A percentile compares a stretch with the other conserved stretches of the same genome.
Evolutionary conservation across 768 basidiomycete genomes (phyloP).

Genomic region (Leccinum disarticulatum): DNA sequence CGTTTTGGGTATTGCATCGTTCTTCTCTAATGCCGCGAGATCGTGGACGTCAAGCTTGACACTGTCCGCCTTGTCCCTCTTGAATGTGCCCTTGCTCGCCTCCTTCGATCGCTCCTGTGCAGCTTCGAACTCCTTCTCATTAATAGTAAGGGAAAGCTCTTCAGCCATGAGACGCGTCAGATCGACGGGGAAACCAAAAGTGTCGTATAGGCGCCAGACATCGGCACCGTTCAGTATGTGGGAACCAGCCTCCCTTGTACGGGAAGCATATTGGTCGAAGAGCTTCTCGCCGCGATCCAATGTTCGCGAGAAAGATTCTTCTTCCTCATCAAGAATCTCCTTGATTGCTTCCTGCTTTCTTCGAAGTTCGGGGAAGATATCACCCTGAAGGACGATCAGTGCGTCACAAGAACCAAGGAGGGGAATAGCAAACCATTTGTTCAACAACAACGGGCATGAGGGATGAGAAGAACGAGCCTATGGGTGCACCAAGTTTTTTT

Average conservation of each 20-base stretch:
- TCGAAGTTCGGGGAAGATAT: constrained; percentile 89
- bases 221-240: constrained; percentile 84
- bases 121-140: constrained; percentile 84
- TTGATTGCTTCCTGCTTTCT: constrained; percentile 81
- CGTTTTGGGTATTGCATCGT: constrained; percentile 79
- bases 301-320: constrained; percentile 96
- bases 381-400: constrained; percentile 52
- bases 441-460: constrained; percentile 88
- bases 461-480: constrained; percentile 94
- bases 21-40: constrained; percentile 80
- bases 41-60: constrained; percentile 97
- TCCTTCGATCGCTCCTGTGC: constrained; percentile 89
- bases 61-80: constrained; percentile 62
- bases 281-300: constrained; percentile 95
- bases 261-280: constrained; percentile 82
- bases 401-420: neutral
- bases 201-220: constrained; percentile 97
- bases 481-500: constrained; percentile 90
- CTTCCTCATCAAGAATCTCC: constrained; percentile 96
- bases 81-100: constrained; percentile 82
- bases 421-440: constrained; percentile 63
- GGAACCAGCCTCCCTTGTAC: constrained; percentile 59
- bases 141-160: constrained; percentile 80
- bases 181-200: constrained; percentile 97
- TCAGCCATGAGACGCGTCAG: constrained; percentile 97